These are phyloP conservation scores for Mrakia blollopis DNA, from an alignment of 768 basidiomycete species.

Conservation along the genomic window DNA sequence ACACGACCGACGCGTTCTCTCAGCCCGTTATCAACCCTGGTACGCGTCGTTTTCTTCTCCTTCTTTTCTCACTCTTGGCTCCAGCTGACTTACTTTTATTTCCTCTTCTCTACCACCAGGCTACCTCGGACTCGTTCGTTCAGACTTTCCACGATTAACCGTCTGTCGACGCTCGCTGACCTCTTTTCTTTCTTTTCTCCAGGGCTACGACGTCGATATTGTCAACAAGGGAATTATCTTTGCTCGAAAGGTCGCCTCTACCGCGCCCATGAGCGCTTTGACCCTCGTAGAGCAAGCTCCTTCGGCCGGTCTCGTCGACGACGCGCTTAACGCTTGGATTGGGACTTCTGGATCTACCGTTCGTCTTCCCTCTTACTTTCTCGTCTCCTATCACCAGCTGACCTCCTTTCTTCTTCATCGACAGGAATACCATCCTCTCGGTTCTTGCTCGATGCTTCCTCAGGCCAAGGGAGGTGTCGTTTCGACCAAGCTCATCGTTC, in stretches of 20 bases:
- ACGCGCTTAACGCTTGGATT: slow-evolving; percentile 19
- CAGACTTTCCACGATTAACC: not conserved
- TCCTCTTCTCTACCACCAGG: slow-evolving; percentile 25
- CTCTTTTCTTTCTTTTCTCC: not conserved
- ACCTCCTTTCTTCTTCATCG: not conserved
- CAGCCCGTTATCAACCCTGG: slow-evolving; percentile 59
- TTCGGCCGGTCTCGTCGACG: not conserved
- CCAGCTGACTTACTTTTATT: no score
- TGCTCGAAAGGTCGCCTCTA: slow-evolving; percentile 9
- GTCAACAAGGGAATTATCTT: slow-evolving; percentile 12
- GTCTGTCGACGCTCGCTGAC: not conserved
- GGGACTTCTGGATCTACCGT: not conserved
- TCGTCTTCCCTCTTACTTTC: not conserved
- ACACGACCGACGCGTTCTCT: slow-evolving; percentile 57
- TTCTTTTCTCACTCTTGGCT: no score
- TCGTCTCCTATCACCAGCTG: not conserved
- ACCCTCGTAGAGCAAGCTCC: not conserved
- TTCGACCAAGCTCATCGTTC: slow-evolving; percentile 49
- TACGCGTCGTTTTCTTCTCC: no score
- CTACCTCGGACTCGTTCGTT: slow-evolving; percentile 49
- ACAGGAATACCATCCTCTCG: slow-evolving; percentile 31
- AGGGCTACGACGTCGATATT: slow-evolving; percentile 23
- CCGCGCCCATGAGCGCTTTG: slow-evolving; percentile 13
- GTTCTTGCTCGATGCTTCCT: slow-evolving; percentile 59
- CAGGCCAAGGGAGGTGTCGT: slow-evolving; percentile 56